Percentiles rank a stretch among this genome's conserved stretches.
phyloP scores from a whole-genome alignment of 2,329 filamentous ascomycete species.

The Apiospora rasikravindrae region DNA sequence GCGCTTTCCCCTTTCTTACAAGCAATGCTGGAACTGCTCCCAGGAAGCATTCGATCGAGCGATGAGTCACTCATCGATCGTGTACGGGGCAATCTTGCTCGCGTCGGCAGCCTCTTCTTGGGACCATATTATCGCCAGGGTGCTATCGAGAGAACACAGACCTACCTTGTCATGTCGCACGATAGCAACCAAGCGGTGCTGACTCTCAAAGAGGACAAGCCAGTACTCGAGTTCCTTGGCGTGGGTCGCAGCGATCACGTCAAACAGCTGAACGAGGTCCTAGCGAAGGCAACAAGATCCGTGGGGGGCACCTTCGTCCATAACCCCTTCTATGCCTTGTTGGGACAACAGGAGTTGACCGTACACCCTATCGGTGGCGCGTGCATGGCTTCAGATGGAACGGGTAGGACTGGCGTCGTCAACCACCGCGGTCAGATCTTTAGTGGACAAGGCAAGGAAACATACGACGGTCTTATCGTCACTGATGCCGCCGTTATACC shows the following conservation, averaged over 20 bases:
- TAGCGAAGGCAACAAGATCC: slow-evolving; percentile 59
- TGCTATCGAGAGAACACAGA: slow-evolving; percentile 63
- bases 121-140: slow-evolving; percentile 63
- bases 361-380: slow-evolving; percentile 72
- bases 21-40: slow-evolving; percentile 59
- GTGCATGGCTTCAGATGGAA: slow-evolving; percentile 65
- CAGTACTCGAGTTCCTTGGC: slow-evolving; percentile 63
- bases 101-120: slow-evolving; percentile 58
- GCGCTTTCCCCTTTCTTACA: slow-evolving; percentile 62
- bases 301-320: slow-evolving; percentile 66
- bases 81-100: slow-evolving; percentile 53
- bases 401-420: slow-evolving; percentile 60
- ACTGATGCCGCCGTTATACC: slow-evolving; percentile 68
- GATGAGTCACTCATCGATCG: slow-evolving; percentile 46
- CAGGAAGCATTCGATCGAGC: slow-evolving; percentile 48
- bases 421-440: slow-evolving; percentile 68
- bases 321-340: slow-evolving; percentile 61
- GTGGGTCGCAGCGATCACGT: slow-evolving; percentile 62
- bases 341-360: slow-evolving; percentile 64
- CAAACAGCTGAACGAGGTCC: slow-evolving; percentile 54
- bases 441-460: slow-evolving; percentile 53
- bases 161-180: slow-evolving; percentile 71
- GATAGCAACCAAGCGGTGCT: slow-evolving; percentile 68
- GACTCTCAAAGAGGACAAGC: slow-evolving; percentile 63
- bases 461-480: slow-evolving; percentile 63